Base-by-base conservation (phyloP, 192 early-diverging fungal species). In the Umbelopsis isabellina region DNA sequence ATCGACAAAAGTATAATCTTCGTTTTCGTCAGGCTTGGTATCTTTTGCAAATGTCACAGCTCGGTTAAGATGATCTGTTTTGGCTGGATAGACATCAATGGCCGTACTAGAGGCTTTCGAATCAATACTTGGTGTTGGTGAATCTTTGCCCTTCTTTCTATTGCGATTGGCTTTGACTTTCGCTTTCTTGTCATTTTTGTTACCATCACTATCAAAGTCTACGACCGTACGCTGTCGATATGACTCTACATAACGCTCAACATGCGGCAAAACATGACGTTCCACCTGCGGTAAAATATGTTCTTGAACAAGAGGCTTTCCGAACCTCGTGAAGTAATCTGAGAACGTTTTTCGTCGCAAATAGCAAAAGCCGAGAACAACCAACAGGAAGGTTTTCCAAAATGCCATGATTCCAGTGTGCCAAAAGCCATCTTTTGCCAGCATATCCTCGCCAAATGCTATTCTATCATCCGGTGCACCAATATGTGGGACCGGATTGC, bases 321-420 rank as follows among this genome's bases (percentile, higher is more conserved):
- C 22, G 16, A 35, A 46, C 13, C 20, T 35, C 4, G 22, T 7
- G 37, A 46, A 69, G 12, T 8, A 33, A n/a, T 47, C 67, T 27
- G 7, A n/a, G 15, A 69, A 13, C 3, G 4, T 8, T 8, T 49
- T 49, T 41, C 67, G n/a, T 33, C 75, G 55, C n/a, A 68, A 27
- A 51, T 79, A 79, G 1, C 35, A 22, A 2, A 66, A 45, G 2
- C 46, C 61, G 2, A 65, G 2, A 7, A 72, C 18, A 13, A 69
- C 25, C 2, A 80, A 21, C 6, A 80, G 5, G 49, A 69, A 75
- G 8, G 46, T 69, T 46, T 75, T 73, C 74, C 78, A 80, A 49
- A 73, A 76, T 23, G 52, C 49, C 9, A 74, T 74, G 0, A 37
- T 9, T 0, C 74, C 74, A 48, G 75, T 71, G 21, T 72, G 44